Percentiles rank a stretch among this genome's conserved stretches.
Conservation (phyloP, 176 grass and related monocot genomes). For the Carex littledalei region DNA sequence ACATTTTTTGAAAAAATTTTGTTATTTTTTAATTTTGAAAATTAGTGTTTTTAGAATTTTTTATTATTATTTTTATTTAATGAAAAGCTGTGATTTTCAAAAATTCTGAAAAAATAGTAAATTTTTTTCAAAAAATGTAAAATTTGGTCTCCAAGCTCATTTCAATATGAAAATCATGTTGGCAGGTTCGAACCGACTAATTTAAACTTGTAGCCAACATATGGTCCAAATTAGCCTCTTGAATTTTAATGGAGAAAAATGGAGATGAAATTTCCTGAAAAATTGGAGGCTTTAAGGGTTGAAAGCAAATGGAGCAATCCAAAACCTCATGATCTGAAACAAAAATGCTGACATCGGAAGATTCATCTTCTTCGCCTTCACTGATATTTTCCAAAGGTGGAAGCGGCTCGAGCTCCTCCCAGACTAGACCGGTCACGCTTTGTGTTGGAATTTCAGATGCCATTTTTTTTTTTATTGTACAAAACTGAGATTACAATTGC, state of each 20-base stretch:
- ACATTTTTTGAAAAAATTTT: too few species aligned
- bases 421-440: neutral
- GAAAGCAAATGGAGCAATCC: slow-evolving; percentile 36
- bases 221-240: neutral
- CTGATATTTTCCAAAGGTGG: neutral
- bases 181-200: too few species aligned
- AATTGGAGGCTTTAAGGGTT: slow-evolving; percentile 28
- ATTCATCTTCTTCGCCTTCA: neutral
- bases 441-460: neutral
- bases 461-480: neutral
- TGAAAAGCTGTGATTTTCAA: too few species aligned
- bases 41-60: too few species aligned
- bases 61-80: too few species aligned
- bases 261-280: slow-evolving; percentile 11
- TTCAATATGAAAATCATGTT: too few species aligned
- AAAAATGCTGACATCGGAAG: slow-evolving; percentile 21
- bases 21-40: too few species aligned
- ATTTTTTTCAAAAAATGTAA: too few species aligned
- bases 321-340: slow-evolving; percentile 27
- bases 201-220: neutral
- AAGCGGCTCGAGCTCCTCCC: neutral
- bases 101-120: too few species aligned
- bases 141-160: too few species aligned
- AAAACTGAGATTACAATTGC: neutral
- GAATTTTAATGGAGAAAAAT: neutral